Evolutionary conservation across 768 basidiomycete genomes (phyloP), one percentile per base, ranked within the genome.

Genomic region (Lentinula sp.): DNA sequence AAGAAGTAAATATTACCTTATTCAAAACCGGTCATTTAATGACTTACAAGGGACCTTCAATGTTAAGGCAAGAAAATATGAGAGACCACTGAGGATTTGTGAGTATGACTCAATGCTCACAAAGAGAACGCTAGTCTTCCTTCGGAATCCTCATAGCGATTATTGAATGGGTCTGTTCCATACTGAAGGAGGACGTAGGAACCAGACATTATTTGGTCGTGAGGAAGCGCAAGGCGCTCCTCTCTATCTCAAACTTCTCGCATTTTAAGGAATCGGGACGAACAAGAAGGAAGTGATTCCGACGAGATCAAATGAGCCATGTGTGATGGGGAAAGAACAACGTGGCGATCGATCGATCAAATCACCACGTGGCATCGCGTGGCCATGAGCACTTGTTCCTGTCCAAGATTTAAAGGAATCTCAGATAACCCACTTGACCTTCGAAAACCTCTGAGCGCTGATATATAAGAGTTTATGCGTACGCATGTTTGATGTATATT

Each of bases 81-180:
- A 66, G 63, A 66, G 59, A 62, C 63, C 33, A 43, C 35, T 37
- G 46, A 6, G 41, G 28, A 12, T 6, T 13, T 20, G 48, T 63
- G 35, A 36, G 9, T 13, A 8, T 20, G 57, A 50, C n/a, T 49
- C n/a, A 65, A 66, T 0, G 75, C 88, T 63, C 69, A 90, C 89
- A 90, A 70, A 1, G 86, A 82, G 70, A 90, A 91, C 0, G 89
- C 90, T 23, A 76, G 73, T 39, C 82, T 79, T 37, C 81, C 79
- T 63, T 89, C 86, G 9, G 80, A 69, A 70, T 91, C 89, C 68
- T 85, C 80, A 65, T 84, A 90, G 36, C 73, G 73, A 58, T 83
- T 81, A 48, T 77, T 79, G 72, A 86, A 84, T 0, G 83, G 83
- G 68, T 90, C 82, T 51, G 78, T 74, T n/a, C 83, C 85, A 66